Percentiles rank a stretch among this genome's conserved stretches.
phyloP scores from a whole-genome alignment of 495 filamentous ascomycete genomes.

The Lentithecium fluviatile region DNA sequence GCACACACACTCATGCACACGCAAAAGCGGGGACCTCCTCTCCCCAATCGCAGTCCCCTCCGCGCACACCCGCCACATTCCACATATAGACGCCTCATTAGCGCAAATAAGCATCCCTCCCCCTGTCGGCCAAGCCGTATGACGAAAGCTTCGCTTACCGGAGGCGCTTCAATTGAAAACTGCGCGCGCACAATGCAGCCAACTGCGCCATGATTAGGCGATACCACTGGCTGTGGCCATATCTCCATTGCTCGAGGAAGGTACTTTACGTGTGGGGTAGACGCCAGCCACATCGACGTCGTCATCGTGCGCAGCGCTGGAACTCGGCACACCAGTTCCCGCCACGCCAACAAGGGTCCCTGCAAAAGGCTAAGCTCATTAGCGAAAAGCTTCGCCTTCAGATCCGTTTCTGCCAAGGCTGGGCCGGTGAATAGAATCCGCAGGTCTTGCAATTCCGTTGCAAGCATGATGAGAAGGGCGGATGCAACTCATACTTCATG shows the following conservation, averaged over 20 bases:
- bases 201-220: neutral
- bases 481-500: conserved; percentile 10
- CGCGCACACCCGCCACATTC: too few species aligned
- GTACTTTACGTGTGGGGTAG: too few species aligned
- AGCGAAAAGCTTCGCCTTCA: conserved; percentile 10
- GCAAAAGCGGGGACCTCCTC: too few species aligned
- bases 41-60: too few species aligned
- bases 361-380: conserved; percentile 1
- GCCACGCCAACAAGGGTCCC: neutral
- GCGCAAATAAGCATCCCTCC: conserved; percentile 15
- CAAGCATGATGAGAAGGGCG: neutral
- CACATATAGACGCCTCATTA: too few species aligned
- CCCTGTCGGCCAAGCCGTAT: neutral
- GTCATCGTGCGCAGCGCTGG: too few species aligned
- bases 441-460: neutral
- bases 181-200: neutral
- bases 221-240: too few species aligned
- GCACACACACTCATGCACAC: too few species aligned
- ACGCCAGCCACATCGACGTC: too few species aligned
- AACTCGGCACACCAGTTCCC: too few species aligned
- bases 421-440: neutral
- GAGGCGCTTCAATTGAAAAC: neutral
- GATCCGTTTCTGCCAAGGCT: conserved; percentile 4
- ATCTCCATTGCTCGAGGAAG: too few species aligned
- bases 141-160: neutral